Evolutionary conservation across 1,284 basidiomycete genomes (phyloP).

Genomic region (Ganoderma resinaceum): DNA sequence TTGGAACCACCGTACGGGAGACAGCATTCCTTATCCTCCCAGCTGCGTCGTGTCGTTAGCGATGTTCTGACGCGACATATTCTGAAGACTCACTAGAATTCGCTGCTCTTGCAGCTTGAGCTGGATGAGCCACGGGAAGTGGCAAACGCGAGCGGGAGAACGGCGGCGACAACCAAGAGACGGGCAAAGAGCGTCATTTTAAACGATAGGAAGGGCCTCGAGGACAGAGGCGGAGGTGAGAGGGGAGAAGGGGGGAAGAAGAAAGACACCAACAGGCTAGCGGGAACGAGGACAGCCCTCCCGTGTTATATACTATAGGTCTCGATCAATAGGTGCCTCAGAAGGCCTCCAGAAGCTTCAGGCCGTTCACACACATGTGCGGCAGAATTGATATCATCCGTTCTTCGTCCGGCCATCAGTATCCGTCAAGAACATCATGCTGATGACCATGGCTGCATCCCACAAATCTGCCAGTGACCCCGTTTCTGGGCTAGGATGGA

Average conservation of each 20-base stretch:
- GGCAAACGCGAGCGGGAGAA: constrained; percentile 39
- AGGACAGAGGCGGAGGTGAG: constrained; percentile 32
- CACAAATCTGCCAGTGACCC: constrained; percentile 12
- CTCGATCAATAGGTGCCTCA: too few species aligned
- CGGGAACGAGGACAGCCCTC: constrained; percentile 19
- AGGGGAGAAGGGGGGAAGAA: constrained; percentile 23
- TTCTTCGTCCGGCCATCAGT: constrained; percentile 30
- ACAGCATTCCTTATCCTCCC: constrained; percentile 52
- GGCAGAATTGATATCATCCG: constrained; percentile 30
- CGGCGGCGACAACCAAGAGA: constrained; percentile 37
- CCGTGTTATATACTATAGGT: constrained; percentile 30
- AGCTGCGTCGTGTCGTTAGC: constrained; percentile 43
- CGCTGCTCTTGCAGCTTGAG: constrained; percentile 20
- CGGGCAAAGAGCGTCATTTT: constrained; percentile 40
- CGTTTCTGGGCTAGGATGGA: not conserved
- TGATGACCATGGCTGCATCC: constrained; percentile 21
- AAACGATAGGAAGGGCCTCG: constrained; percentile 38
- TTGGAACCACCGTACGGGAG: constrained; percentile 54
- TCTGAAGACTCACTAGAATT: constrained; percentile 37
- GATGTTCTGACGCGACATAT: not conserved
- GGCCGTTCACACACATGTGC: constrained; percentile 22
- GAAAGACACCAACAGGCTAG: constrained; percentile 36
- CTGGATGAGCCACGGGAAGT: constrained; percentile 5
- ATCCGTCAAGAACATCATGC: constrained; percentile 26
- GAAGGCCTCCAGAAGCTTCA: constrained; percentile 10